These are phyloP conservation scores for Saccharomyces eubayanus DNA, from an alignment of 805 yeast species.

Conservation along the genomic window DNA sequence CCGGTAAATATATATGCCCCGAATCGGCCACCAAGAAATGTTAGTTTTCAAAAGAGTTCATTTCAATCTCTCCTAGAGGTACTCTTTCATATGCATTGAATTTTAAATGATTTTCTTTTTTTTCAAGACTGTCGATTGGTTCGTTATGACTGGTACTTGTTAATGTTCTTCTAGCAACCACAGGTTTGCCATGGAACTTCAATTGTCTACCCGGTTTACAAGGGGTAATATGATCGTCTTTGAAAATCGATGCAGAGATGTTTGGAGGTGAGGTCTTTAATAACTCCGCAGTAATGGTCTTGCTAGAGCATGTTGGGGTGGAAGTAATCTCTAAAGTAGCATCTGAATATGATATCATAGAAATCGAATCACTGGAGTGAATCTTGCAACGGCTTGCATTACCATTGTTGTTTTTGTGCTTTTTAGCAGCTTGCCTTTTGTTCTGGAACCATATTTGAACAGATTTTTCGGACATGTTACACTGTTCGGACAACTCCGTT, in stretches of 20 bases:
- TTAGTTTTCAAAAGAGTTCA: neutral
- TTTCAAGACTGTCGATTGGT: neutral
- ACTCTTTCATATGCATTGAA: neutral
- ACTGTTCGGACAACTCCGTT: conserved; percentile 63
- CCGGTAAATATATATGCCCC: neutral
- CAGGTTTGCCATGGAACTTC: neutral
- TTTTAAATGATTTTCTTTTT: neutral
- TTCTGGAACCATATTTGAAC: conserved; percentile 98
- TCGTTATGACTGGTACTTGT: neutral
- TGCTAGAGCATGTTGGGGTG: neutral
- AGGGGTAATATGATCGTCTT: neutral
- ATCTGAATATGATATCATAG: neutral
- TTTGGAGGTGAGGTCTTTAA: neutral
- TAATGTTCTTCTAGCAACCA: neutral
- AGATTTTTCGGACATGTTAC: conserved; percentile 88
- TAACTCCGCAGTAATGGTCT: neutral
- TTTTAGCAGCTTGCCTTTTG: conserved; percentile 71
- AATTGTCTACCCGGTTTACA: neutral
- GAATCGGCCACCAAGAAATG: neutral
- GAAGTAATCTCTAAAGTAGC: neutral
- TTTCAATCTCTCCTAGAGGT: neutral
- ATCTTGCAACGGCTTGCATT: neutral
- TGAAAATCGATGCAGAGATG: neutral
- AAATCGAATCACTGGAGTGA: neutral
- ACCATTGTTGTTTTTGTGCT: conserved; percentile 27